A percentile compares a stretch with the other conserved stretches of the same genome.
These are phyloP conservation scores for Rhipidocladum racemiflorum DNA, from an alignment of 176 grass and related monocot species.

Conservation along the genomic window DNA sequence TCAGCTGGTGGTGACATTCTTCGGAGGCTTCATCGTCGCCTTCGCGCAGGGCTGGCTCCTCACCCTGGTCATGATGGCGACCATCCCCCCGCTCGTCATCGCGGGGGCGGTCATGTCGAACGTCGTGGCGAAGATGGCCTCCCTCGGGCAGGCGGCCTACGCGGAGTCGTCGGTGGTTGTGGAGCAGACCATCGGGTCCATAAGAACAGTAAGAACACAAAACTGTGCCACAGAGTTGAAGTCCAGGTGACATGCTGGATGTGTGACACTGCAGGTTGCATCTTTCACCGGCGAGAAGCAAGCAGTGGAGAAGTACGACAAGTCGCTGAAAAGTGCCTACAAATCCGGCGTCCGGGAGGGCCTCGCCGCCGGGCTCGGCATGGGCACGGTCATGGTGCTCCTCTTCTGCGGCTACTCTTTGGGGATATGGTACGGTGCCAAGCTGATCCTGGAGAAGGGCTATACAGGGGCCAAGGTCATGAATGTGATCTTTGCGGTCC, in stretches of 20 bases:
- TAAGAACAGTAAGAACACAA: conserved; percentile 60
- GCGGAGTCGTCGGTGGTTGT: conserved; percentile 73
- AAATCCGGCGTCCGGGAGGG: conserved; percentile 82
- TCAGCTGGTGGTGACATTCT: conserved; percentile 78
- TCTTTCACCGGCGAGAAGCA: conserved; percentile 96
- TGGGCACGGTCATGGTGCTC: conserved; percentile 88
- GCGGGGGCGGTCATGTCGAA: conserved; percentile 86
- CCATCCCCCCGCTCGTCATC: conserved; percentile 81
- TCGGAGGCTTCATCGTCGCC: conserved; percentile 85
- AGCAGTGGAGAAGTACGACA: conserved; percentile 78
- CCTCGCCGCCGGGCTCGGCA: conserved; percentile 72
- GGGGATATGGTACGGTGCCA: conserved; percentile 95
- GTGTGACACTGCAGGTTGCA: conserved; percentile 54
- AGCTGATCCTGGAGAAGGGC: conserved; percentile 75
- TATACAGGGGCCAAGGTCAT: conserved; percentile 93
- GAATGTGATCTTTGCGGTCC: conserved; percentile 97
- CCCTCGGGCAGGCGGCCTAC: conserved; percentile 87
- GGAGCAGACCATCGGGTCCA: conserved; percentile 88
- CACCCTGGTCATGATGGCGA: conserved; percentile 80
- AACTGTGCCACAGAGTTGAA: background rate
- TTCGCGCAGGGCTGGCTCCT: conserved; percentile 92
- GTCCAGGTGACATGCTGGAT: background rate
- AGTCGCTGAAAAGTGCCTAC: conserved; percentile 72
- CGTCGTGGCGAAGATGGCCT: conserved; percentile 84
- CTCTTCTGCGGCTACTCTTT: conserved; percentile 94